These are phyloP conservation scores for Pyricularia sp. DNA, from an alignment of 2,329 filamentous ascomycete genomes.

Conservation along the genomic window DNA sequence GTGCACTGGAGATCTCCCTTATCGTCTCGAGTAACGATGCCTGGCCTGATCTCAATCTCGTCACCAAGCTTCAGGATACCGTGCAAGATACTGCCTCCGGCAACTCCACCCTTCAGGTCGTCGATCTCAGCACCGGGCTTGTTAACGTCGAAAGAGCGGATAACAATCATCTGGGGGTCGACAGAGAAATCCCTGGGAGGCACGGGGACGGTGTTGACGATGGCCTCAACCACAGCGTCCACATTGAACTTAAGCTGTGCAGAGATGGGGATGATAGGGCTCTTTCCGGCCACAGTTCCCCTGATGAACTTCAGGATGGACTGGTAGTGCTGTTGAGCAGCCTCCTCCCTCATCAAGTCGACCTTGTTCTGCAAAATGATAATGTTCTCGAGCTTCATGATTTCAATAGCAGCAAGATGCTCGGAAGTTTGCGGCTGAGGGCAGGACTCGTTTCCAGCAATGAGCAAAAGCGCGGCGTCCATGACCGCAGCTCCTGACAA, in stretches of 20 bases:
- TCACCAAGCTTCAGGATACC: slow-evolving; percentile 95
- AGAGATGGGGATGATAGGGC: slow-evolving; percentile 92
- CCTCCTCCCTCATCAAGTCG: slow-evolving; percentile 94
- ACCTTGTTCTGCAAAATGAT: slow-evolving; percentile 99
- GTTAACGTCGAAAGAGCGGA: slow-evolving; percentile 98
- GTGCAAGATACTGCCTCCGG: slow-evolving; percentile 91
- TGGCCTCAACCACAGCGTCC: slow-evolving; percentile 92
- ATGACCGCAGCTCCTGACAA: slow-evolving; percentile 98
- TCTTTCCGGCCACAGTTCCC: slow-evolving; percentile 89
- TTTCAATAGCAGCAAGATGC: slow-evolving; percentile 97
- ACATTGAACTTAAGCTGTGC: slow-evolving; percentile 99
- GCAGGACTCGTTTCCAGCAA: slow-evolving; percentile 97
- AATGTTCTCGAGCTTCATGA: slow-evolving; percentile 99
- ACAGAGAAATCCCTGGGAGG: slow-evolving; percentile 83
- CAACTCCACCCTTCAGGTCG: slow-evolving; percentile 96
- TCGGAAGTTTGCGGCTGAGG: slow-evolving; percentile 98
- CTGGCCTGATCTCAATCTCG: slow-evolving; percentile 97
- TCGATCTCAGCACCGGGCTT: slow-evolving; percentile 99
- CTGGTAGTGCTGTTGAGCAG: slow-evolving; percentile 86
- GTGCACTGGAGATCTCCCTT: slow-evolving; percentile 91
- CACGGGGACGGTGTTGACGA: slow-evolving; percentile 91
- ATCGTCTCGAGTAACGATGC: slow-evolving; percentile 93
- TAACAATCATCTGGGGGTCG: slow-evolving; percentile 97
- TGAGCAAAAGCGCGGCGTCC: slow-evolving; percentile 93
- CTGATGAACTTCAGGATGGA: slow-evolving; percentile 98